These are phyloP conservation scores for Monosporascus sp. DNA, from an alignment of 2,329 filamentous ascomycete species.

Conservation along the genomic window DNA sequence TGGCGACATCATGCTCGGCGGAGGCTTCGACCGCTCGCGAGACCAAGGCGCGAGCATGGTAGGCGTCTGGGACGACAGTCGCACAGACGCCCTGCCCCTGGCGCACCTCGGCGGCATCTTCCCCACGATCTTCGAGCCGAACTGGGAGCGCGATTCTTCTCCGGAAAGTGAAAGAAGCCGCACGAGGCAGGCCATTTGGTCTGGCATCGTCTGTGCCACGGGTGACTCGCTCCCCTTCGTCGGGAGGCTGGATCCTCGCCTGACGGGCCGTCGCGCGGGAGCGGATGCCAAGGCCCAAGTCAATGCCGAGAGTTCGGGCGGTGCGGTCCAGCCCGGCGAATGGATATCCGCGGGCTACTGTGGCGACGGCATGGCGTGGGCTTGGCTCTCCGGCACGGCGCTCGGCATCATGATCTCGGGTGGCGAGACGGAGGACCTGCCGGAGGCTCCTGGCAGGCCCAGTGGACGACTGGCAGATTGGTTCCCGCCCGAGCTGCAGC, in stretches of 20 bases:
- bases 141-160: constrained; percentile 25
- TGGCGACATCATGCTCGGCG: constrained; percentile 50
- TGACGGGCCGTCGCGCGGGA: constrained; percentile 21
- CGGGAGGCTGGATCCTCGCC: constrained; percentile 32
- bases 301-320: background rate
- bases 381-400: constrained; percentile 47
- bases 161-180: constrained; percentile 13
- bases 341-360: constrained; percentile 49
- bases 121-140: constrained; percentile 35
- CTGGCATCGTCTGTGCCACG: constrained; percentile 43
- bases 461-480: constrained; percentile 32
- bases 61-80: constrained; percentile 42
- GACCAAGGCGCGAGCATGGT: constrained; percentile 40
- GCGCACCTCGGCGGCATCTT: constrained; percentile 39
- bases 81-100: constrained; percentile 32
- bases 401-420: constrained; percentile 42
- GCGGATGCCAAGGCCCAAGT: background rate
- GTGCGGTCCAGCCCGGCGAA: constrained; percentile 30
- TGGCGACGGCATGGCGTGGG: constrained; percentile 50
- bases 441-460: constrained; percentile 28
- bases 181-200: constrained; percentile 42
- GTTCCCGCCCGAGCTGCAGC: constrained; percentile 34
- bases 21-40: constrained; percentile 41
- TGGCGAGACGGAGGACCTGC: constrained; percentile 26
- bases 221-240: constrained; percentile 47